phyloP scores from a whole-genome alignment of 2,329 filamentous ascomycete species.

The Beauveria australis region DNA sequence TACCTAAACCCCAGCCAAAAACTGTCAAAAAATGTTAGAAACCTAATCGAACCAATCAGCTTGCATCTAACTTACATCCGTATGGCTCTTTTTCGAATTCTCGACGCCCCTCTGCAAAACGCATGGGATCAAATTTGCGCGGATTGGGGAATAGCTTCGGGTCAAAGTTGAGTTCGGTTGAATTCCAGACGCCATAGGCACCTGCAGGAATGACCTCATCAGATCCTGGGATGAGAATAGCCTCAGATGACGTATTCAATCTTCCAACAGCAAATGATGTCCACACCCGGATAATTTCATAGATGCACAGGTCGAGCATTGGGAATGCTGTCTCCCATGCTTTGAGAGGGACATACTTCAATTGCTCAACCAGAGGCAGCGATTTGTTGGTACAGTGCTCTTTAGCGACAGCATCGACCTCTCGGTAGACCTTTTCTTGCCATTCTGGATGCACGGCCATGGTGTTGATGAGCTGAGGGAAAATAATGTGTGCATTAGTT shows the following conservation, averaged over 20 bases:
- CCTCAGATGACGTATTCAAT: neutral
- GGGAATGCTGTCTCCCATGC: constrained; percentile 14
- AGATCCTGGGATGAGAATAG: neutral
- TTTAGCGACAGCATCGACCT: neutral
- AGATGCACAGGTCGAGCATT: constrained; percentile 13
- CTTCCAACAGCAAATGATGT: constrained; percentile 9
- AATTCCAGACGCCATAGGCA: constrained; percentile 18
- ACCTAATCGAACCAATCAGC: neutral
- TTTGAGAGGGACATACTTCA: constrained; percentile 10
- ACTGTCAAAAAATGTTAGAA: neutral
- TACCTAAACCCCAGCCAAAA: constrained; percentile 14
- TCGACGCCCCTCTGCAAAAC: constrained; percentile 11
- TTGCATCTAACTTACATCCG: constrained; percentile 12
- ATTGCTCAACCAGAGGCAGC: constrained; percentile 11
- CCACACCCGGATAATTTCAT: constrained; percentile 15
- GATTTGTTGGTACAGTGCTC: neutral
- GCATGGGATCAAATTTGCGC: constrained; percentile 14
- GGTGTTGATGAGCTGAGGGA: neutral
- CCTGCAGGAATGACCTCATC: constrained; percentile 18
- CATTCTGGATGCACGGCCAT: neutral
- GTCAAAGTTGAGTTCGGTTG: constrained; percentile 17
- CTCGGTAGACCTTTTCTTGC: neutral
- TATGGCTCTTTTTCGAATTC: neutral
- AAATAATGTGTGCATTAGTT: neutral
- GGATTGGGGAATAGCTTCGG: constrained; percentile 16